phyloP scores from a whole-genome alignment of 2,329 filamentous ascomycete species.

The Venturia pyrina region DNA sequence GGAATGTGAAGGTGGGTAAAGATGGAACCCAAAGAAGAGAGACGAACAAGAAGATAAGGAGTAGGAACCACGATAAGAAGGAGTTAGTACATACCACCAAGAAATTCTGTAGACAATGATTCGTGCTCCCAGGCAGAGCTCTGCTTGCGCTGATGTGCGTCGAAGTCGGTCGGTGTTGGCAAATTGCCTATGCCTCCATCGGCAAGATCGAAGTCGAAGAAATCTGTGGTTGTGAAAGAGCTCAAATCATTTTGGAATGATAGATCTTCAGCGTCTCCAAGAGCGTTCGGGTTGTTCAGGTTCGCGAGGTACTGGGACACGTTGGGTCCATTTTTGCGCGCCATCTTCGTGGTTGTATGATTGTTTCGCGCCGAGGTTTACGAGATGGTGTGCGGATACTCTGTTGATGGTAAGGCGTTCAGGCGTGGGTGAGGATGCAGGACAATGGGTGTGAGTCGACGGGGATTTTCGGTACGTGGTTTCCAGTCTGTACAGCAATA shows the following conservation, averaged over 20 bases:
- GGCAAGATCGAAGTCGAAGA: constrained; percentile 53
- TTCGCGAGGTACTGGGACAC: constrained; percentile 84
- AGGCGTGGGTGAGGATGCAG: background rate
- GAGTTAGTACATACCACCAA: background rate
- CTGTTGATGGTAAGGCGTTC: background rate
- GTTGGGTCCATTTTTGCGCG: constrained; percentile 50
- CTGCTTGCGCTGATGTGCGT: background rate
- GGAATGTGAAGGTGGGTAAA: background rate
- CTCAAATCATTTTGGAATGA: constrained; percentile 39
- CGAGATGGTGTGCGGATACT: background rate
- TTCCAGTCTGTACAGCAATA: background rate
- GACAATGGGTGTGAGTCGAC: background rate
- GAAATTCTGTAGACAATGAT: background rate
- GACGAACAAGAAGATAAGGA: background rate
- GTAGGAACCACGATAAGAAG: background rate
- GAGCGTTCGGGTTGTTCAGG: constrained; percentile 50
- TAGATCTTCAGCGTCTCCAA: constrained; percentile 53
- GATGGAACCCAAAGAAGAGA: background rate
- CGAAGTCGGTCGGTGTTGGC: background rate
- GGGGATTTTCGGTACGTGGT: background rate
- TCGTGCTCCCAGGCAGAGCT: constrained; percentile 4
- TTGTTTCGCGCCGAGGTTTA: background rate
- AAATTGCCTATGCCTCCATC: background rate
- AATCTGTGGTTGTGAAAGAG: constrained; percentile 49
- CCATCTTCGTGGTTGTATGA: background rate